Conservation (phyloP, 495 filamentous ascomycete species). For the Daldinia grandis region DNA sequence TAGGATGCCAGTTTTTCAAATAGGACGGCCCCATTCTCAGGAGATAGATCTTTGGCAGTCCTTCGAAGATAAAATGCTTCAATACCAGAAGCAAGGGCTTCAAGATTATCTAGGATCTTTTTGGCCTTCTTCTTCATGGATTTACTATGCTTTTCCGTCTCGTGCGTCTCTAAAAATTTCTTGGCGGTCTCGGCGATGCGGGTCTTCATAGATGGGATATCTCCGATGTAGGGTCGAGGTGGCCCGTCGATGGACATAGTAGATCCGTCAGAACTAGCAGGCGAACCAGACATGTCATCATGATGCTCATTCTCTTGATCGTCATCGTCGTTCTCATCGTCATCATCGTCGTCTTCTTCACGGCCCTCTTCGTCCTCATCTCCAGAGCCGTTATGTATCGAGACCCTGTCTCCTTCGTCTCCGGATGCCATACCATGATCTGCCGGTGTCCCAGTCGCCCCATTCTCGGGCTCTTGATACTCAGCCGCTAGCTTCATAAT, state of each 20-base stretch:
- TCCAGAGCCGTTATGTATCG: slow-evolving; percentile 53
- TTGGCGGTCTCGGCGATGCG: slow-evolving; percentile 78
- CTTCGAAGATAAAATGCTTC: slow-evolving; percentile 70
- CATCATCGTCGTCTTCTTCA: slow-evolving; percentile 65
- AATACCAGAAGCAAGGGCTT: slow-evolving; percentile 73
- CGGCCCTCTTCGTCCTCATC: slow-evolving; percentile 61
- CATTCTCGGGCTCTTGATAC: slow-evolving; percentile 47
- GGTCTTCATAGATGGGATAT: slow-evolving; percentile 71
- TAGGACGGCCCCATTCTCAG: slow-evolving; percentile 65
- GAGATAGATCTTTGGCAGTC: slow-evolving; percentile 50
- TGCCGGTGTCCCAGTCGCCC: slow-evolving; percentile 47
- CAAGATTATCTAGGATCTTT: slow-evolving; percentile 76
- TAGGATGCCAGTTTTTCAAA: slow-evolving; percentile 84
- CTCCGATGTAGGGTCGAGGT: slow-evolving; percentile 54
- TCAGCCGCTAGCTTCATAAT: slow-evolving; percentile 75
- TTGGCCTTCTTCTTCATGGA: slow-evolving; percentile 78
- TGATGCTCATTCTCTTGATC: slow-evolving; percentile 64
- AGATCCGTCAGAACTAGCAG: slow-evolving; percentile 66
- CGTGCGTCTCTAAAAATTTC: slow-evolving; percentile 82
- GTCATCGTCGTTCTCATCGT: slow-evolving; percentile 60
- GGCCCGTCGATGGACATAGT: slow-evolving; percentile 65
- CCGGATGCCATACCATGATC: slow-evolving; percentile 60
- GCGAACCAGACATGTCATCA: slow-evolving; percentile 72
- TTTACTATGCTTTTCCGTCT: slow-evolving; percentile 73
- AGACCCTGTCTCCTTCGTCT: slow-evolving; percentile 64